phyloP scores from a whole-genome alignment of 768 basidiomycete species.

The Xerocomus potaroensis region DNA sequence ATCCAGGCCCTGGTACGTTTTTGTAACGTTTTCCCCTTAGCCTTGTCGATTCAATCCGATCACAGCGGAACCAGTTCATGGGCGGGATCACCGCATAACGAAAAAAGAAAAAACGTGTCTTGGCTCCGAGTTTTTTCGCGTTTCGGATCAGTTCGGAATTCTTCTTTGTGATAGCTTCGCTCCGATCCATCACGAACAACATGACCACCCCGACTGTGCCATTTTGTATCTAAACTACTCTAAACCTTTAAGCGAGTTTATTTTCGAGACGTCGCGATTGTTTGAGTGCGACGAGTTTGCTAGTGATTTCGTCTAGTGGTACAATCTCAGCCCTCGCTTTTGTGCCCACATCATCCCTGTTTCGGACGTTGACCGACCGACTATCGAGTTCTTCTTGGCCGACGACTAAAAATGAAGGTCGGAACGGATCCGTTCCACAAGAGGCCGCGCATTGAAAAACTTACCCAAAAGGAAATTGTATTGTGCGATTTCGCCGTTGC shows the following conservation, averaged over 20 bases:
- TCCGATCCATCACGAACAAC: constrained; percentile 2
- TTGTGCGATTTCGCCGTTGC: constrained; percentile 95
- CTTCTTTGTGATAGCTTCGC: not conserved
- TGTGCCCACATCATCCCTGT: constrained; percentile 87
- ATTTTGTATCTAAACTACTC: constrained; percentile 6
- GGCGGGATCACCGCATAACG: constrained; percentile 28
- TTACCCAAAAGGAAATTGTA: constrained; percentile 96
- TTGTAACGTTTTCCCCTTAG: not conserved
- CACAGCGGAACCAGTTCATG: constrained; percentile 34
- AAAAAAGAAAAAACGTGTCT: not conserved
- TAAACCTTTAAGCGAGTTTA: constrained; percentile 36
- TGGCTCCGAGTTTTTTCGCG: not conserved
- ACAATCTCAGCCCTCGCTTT: constrained; percentile 78
- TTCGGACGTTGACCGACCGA: constrained; percentile 90
- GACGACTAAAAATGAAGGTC: constrained; percentile 58
- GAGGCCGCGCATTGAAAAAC: no score
- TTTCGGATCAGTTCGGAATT: not conserved
- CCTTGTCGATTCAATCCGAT: not conserved
- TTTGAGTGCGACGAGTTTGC: constrained; percentile 74
- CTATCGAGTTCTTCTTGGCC: constrained; percentile 88
- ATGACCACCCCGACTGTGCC: not conserved
- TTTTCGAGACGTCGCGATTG: constrained; percentile 48
- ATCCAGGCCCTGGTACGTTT: constrained; percentile 71
- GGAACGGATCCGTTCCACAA: constrained; percentile 1
- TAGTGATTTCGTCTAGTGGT: constrained; percentile 63